Conservation (phyloP, 108 stramenopile genomes). For the Conticribra guillardii region DNA sequence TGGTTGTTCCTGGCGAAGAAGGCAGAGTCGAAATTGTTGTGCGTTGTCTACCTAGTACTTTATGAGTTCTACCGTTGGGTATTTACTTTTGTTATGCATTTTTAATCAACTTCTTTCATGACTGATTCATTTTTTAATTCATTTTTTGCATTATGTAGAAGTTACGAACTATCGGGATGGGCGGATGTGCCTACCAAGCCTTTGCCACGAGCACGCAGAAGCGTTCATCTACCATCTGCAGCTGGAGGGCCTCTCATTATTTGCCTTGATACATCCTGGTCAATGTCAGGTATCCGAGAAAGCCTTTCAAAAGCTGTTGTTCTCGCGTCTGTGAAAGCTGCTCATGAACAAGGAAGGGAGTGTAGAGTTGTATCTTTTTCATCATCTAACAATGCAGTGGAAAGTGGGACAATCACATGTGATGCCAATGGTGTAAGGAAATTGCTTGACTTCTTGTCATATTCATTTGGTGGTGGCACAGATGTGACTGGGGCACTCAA, state of each 20-base stretch:
- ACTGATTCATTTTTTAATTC: too few relatives aligned
- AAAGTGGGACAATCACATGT: constrained; percentile 51
- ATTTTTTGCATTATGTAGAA: constrained; percentile 13
- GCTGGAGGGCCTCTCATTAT: constrained; percentile 76
- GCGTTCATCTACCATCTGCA: constrained; percentile 54
- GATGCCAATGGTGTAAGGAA: constrained; percentile 53
- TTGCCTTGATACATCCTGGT: constrained; percentile 83
- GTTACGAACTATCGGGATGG: constrained; percentile 72
- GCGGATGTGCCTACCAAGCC: constrained; percentile 65
- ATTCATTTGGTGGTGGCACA: constrained; percentile 79
- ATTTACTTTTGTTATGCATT: too few relatives aligned
- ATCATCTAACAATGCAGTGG: constrained; percentile 55
- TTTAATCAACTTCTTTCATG: too few relatives aligned
- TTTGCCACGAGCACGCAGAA: constrained; percentile 26
- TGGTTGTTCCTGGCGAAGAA: constrained; percentile 73
- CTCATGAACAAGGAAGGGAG: constrained; percentile 63
- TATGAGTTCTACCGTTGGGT: too few relatives aligned
- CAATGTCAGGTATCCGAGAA: constrained; percentile 77
- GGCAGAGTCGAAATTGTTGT: constrained; percentile 66
- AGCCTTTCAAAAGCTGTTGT: constrained; percentile 77
- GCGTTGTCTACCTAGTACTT: constrained; percentile 14
- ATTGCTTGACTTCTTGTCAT: constrained; percentile 68
- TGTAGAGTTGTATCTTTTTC: constrained; percentile 77
- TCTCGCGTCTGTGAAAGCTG: constrained; percentile 64
- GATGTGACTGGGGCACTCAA: constrained; percentile 78